Evolutionary conservation across 2,329 filamentous ascomycete species (phyloP), one percentile per base, ranked within the genome.

Genomic region (Colletotrichum gloeosporioides): DNA sequence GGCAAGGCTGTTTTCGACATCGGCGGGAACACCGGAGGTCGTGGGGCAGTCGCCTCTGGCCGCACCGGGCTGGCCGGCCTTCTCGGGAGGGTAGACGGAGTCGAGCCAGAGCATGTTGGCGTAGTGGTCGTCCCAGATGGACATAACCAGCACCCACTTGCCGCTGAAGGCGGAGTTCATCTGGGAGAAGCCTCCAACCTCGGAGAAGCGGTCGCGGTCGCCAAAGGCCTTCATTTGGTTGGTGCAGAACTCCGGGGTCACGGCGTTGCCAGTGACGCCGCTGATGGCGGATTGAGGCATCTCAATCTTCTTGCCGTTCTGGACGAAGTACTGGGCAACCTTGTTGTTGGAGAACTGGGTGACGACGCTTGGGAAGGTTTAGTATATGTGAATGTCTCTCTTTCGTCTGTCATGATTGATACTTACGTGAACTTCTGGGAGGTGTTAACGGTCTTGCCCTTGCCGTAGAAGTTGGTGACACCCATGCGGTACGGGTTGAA

Each of bases 61-160:
- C 32, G 75, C 77, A 27, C 81, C 81, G 29, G 80, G 79, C 72
- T 78, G 66, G 71, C 79, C 78, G 61, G 76, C 73, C 77, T 80
- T 79, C 73, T 79, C 80, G 18, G 76, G 78, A 32, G 92, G 92
- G 86, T 89, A 93, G 81, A 85, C 88, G 77, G 88, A 89, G 86
- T 94, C 92, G 79, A 95, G 89, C 93, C 93, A 94, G 79, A 93
- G 89, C 92, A 94, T 94, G 85, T 92, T 88, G 80, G 89, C 85
- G 71, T 88, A 84, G 83, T 93, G 89, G 77, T 88, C 86, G 75
- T 86, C 83, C 89, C 89, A 91, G 75, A 92, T 85, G 29, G 87
- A 89, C 87, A 94, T 88, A 79, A 93, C 92, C 16, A 94, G 87
- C 49, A 93, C 92, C 90, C 93, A 92, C 44, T 91, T 92, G 36